Evolutionary conservation across 805 yeast species (phyloP).

Genomic region (Candida boidinii): DNA sequence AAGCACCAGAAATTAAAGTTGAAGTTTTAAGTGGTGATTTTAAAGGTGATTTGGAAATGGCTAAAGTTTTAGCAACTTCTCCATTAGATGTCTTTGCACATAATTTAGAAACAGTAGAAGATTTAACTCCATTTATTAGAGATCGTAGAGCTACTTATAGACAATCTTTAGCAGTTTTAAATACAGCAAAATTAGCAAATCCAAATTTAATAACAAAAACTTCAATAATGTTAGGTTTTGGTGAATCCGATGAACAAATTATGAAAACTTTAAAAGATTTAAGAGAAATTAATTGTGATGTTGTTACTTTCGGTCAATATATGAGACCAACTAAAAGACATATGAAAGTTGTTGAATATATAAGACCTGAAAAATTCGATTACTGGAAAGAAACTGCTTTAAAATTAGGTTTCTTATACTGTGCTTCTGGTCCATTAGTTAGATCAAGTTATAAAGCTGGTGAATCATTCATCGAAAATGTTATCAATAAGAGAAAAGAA

Average conservation of each 20-base stretch:
- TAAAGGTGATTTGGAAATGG: conserved; percentile 81
- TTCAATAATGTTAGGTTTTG: conserved; percentile 92
- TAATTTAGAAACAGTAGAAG: conserved; percentile 94
- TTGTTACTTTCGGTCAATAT: conserved; percentile 97
- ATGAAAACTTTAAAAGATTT: conserved; percentile 67
- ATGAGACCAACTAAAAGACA: conserved; percentile 99
- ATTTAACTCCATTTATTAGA: conserved; percentile 85
- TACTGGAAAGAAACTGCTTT: conserved; percentile 84
- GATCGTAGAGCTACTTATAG: conserved; percentile 95
- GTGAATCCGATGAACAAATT: conserved; percentile 90
- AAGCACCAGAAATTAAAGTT: conserved; percentile 85
- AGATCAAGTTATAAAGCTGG: conserved; percentile 98
- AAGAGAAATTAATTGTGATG: conserved; percentile 74
- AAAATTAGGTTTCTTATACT: conserved; percentile 87
- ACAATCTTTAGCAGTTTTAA: conserved; percentile 72
- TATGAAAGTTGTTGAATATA: conserved; percentile 94
- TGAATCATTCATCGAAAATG: conserved; percentile 93
- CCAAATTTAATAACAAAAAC: conserved; percentile 83
- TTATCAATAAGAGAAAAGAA: conserved; percentile 67
- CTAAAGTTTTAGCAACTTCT: conserved; percentile 66
- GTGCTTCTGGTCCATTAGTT: conserved; percentile 96
- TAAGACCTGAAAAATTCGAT: conserved; percentile 90
- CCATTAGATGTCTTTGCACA: conserved; percentile 97
- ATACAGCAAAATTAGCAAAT: conserved; percentile 70
- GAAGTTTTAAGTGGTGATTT: conserved; percentile 95